Conservation (phyloP, 2,329 filamentous ascomycete species). For the Sordariomycetes sp. region DNA sequence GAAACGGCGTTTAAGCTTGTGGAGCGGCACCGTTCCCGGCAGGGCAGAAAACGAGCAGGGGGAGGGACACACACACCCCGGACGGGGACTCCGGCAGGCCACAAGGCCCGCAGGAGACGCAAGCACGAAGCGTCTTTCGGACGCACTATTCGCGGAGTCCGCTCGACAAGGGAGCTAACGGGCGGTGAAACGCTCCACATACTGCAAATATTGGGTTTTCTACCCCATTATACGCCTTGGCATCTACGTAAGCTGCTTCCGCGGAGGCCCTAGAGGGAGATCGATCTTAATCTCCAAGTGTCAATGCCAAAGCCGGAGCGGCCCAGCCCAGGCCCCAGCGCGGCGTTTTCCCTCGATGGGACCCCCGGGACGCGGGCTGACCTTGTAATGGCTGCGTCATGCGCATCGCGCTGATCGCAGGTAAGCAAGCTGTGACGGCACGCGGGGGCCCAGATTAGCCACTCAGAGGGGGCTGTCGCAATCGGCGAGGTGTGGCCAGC, state of each 20-base stretch:
- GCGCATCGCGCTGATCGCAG: background rate
- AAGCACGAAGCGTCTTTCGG: background rate
- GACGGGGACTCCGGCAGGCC: background rate
- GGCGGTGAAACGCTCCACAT: no score
- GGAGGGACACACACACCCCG: background rate
- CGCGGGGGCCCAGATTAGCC: background rate
- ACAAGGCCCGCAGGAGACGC: background rate
- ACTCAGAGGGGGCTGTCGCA: background rate
- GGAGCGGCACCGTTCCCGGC: background rate
- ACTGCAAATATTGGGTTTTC: no score
- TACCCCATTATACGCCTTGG: no score
- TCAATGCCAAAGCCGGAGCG: background rate
- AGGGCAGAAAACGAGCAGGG: background rate
- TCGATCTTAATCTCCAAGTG: background rate
- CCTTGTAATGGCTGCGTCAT: background rate
- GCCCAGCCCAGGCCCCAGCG: no score
- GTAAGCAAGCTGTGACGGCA: background rate
- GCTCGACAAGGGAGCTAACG: no score
- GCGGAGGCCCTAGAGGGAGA: no score
- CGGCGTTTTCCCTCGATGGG: no score
- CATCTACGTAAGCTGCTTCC: no score
- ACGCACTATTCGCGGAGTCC: no score
- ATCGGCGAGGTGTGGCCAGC: background rate
- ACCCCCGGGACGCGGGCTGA: background rate
- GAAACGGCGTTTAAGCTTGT: background rate